phyloP scores from a whole-genome alignment of 768 basidiomycete species.

The Naganishia vishniacii region DNA sequence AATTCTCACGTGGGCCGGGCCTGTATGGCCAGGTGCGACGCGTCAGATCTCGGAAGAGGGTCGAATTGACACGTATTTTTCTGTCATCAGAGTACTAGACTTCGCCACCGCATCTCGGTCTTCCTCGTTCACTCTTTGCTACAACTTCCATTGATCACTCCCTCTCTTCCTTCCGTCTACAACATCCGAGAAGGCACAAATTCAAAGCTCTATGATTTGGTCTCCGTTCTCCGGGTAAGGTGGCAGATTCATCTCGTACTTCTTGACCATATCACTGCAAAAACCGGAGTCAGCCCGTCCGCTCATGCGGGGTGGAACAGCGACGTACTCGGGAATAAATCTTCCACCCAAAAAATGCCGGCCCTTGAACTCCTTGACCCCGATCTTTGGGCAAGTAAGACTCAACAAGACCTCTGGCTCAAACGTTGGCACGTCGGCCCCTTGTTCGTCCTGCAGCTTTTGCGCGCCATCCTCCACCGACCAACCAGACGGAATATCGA shows the following conservation, averaged over 20 bases:
- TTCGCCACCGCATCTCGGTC: neutral
- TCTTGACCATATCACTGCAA: slow-evolving; percentile 64
- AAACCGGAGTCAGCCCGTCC: slow-evolving; percentile 38
- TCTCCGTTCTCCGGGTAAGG: slow-evolving; percentile 64
- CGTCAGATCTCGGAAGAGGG: neutral
- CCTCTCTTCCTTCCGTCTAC: neutral
- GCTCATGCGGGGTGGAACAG: slow-evolving; percentile 71
- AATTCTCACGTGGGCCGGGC: slow-evolving; percentile 7
- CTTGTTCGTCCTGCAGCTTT: slow-evolving; percentile 41
- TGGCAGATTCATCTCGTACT: slow-evolving; percentile 72
- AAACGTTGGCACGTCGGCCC: slow-evolving; percentile 53
- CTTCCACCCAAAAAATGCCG: slow-evolving; percentile 87
- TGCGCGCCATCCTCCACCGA: slow-evolving; percentile 72
- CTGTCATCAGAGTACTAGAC: too few relatives aligned
- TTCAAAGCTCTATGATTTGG: slow-evolving; percentile 73
- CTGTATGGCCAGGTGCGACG: neutral
- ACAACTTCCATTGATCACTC: neutral
- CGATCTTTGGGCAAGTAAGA: slow-evolving; percentile 89
- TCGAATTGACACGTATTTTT: slow-evolving; percentile 5
- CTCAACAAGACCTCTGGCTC: slow-evolving; percentile 76
- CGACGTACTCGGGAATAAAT: slow-evolving; percentile 78
- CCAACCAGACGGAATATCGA: slow-evolving; percentile 98
- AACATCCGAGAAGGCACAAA: neutral
- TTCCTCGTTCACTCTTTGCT: too few relatives aligned
- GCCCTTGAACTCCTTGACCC: slow-evolving; percentile 69